phyloP scores from a whole-genome alignment of 495 filamentous ascomycete genomes.

The Penicillium longicatenatum region DNA sequence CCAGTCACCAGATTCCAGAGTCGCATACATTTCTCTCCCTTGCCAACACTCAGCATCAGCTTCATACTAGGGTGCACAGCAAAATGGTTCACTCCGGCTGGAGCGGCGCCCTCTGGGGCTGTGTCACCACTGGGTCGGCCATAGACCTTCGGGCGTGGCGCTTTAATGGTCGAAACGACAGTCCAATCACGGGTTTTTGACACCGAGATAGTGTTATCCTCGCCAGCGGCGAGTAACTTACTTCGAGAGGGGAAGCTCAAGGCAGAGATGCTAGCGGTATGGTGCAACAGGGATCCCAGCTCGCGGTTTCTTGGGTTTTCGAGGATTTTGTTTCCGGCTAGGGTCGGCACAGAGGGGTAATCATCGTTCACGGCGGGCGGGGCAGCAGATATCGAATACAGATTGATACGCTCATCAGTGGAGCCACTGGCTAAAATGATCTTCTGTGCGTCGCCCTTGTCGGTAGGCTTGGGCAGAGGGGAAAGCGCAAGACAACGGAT shows the following conservation, averaged over 20 bases:
- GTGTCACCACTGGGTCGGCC: slow-evolving; percentile 91
- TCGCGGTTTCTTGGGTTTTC: slow-evolving; percentile 87
- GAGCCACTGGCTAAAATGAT: slow-evolving; percentile 85
- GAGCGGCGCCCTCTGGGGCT: slow-evolving; percentile 76
- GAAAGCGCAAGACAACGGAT: slow-evolving; percentile 90
- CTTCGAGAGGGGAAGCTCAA: slow-evolving; percentile 81
- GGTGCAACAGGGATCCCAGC: slow-evolving; percentile 83
- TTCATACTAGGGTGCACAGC: slow-evolving; percentile 96
- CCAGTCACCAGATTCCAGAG: slow-evolving; percentile 97
- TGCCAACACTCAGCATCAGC: slow-evolving; percentile 87
- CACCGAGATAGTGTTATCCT: slow-evolving; percentile 87
- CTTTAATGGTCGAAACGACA: slow-evolving; percentile 86
- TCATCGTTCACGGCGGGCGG: slow-evolving; percentile 51
- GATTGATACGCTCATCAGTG: slow-evolving; percentile 91
- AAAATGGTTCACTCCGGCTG: slow-evolving; percentile 91
- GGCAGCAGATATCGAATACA: slow-evolving; percentile 84
- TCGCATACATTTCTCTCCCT: slow-evolving; percentile 86
- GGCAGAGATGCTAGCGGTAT: slow-evolving; percentile 74
- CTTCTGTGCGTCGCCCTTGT: slow-evolving; percentile 61
- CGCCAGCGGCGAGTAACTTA: slow-evolving; percentile 81
- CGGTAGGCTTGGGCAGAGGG: slow-evolving; percentile 61
- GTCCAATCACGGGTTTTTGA: slow-evolving; percentile 87
- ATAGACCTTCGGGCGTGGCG: slow-evolving; percentile 77
- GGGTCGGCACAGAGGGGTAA: slow-evolving; percentile 54
- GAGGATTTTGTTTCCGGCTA: slow-evolving; percentile 67